phyloP scores from a whole-genome alignment of 148 eudicot species.

The Rhododendron henanense region DNA sequence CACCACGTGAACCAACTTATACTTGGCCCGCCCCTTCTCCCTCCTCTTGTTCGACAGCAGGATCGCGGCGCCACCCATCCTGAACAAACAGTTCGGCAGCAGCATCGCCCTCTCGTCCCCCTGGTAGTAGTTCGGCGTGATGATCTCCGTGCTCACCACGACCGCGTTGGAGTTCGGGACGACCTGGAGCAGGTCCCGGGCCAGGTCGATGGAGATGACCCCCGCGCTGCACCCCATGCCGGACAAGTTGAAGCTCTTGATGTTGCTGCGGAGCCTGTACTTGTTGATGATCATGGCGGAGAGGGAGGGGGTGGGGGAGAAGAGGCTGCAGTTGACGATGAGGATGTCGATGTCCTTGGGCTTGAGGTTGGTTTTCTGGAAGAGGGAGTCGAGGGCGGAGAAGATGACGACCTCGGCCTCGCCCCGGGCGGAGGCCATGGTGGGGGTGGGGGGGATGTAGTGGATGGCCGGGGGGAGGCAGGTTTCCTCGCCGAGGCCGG shows the following conservation, averaged over 20 bases:
- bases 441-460: slow-evolving; percentile 68
- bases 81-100: slow-evolving; percentile 63
- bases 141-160: slow-evolving; percentile 68
- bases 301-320: slow-evolving; percentile 66
- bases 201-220: slow-evolving; percentile 57
- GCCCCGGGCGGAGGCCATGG: slow-evolving; percentile 59
- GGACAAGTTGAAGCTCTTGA: slow-evolving; percentile 54
- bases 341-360: slow-evolving; percentile 50
- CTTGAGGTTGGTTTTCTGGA: slow-evolving; percentile 39
- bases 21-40: slow-evolving; percentile 40
- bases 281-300: slow-evolving; percentile 75
- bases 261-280: slow-evolving; percentile 56
- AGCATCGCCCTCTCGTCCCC: slow-evolving; percentile 75
- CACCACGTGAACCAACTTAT: slow-evolving; percentile 48
- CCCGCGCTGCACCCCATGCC: slow-evolving; percentile 86
- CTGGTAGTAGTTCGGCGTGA: slow-evolving; percentile 66
- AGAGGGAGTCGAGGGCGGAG: slow-evolving; percentile 44
- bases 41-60: slow-evolving; percentile 47
- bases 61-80: slow-evolving; percentile 62
- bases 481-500: slow-evolving; percentile 53
- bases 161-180: slow-evolving; percentile 58
- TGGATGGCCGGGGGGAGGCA: slow-evolving; percentile 58
- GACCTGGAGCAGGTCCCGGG: slow-evolving; percentile 65
- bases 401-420: slow-evolving; percentile 68
- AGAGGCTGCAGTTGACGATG: slow-evolving; percentile 57